phyloP scores from a whole-genome alignment of 2,329 filamentous ascomycete species.

The Hirsutella rhossiliensis region DNA sequence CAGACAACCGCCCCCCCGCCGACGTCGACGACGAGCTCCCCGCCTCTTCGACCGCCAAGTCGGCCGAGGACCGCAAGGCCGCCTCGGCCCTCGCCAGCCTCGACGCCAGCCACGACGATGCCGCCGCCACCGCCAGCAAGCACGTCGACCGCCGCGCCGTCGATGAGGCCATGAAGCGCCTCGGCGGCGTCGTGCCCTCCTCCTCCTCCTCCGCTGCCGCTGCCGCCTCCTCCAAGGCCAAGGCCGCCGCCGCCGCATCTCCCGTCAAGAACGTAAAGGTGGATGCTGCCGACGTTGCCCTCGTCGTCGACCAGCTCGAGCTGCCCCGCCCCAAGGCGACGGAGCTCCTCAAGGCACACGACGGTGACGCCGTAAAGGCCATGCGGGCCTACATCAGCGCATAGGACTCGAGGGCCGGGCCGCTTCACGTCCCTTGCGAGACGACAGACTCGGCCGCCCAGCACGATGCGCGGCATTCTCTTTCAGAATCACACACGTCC shows the following conservation, averaged over 20 bases:
- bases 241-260: slow-evolving; percentile 57
- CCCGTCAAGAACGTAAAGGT: slow-evolving; percentile 54
- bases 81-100: slow-evolving; percentile 62
- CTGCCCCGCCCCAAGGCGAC: slow-evolving; percentile 60
- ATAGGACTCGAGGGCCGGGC: too few relatives aligned
- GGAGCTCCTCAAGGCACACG: slow-evolving; percentile 59
- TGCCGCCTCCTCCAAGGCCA: slow-evolving; percentile 41
- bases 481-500: too few relatives aligned
- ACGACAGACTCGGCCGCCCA: too few relatives aligned
- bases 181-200: slow-evolving; percentile 29
- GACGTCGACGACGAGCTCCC: slow-evolving; percentile 46
- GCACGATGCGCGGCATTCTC: too few relatives aligned
- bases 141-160: slow-evolving; percentile 60
- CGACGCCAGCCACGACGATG: slow-evolving; percentile 38
- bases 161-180: slow-evolving; percentile 57
- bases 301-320: slow-evolving; percentile 64
- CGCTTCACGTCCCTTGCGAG: too few relatives aligned
- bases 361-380: slow-evolving; percentile 57
- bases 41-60: slow-evolving; percentile 35
- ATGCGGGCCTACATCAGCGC: slow-evolving; percentile 42
- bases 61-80: slow-evolving; percentile 66
- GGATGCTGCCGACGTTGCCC: slow-evolving; percentile 55
- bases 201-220: slow-evolving; percentile 16
- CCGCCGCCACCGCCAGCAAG: slow-evolving; percentile 33
- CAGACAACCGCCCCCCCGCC: slow-evolving; percentile 46